Evolutionary conservation across 2,329 filamentous ascomycete genomes (phyloP).

Genomic region (Fusarium musae): DNA sequence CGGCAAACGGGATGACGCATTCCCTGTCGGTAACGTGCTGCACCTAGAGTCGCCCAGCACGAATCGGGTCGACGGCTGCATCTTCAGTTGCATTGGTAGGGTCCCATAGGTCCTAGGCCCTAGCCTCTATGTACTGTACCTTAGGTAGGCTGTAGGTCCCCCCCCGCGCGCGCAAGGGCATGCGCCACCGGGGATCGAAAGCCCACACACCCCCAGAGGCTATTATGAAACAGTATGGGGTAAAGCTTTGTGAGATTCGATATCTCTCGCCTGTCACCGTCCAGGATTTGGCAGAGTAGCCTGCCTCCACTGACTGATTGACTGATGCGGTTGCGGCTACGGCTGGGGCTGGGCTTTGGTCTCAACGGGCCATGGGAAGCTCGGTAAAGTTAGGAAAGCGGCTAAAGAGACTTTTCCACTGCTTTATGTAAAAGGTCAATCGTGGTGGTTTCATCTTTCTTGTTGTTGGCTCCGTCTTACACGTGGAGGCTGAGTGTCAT

Average conservation of each 20-base stretch:
- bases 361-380: background rate
- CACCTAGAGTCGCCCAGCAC: slow-evolving; percentile 1
- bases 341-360: background rate
- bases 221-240: slow-evolving; percentile 48
- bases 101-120: slow-evolving; percentile 1
- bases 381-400: background rate
- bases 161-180: slow-evolving; percentile 4
- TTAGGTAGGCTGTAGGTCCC: background rate
- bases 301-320: background rate
- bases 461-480: slow-evolving; percentile 13
- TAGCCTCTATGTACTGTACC: background rate
- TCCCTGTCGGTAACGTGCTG: slow-evolving; percentile 43
- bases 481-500: slow-evolving; percentile 16
- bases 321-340: background rate
- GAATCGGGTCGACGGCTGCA: slow-evolving; percentile 35
- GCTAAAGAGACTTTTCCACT: slow-evolving; percentile 17
- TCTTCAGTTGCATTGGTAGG: slow-evolving; percentile 8
- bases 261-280: slow-evolving; percentile 44
- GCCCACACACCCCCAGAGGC: slow-evolving; percentile 24
- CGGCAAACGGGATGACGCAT: slow-evolving; percentile 44
- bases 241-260: slow-evolving; percentile 36
- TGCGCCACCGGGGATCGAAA: slow-evolving; percentile 22
- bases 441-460: background rate
- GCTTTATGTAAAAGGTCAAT: background rate
- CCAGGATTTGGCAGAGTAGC: slow-evolving; percentile 18